Percentiles rank a stretch among this genome's conserved stretches.
These are phyloP conservation scores for Diddensiella santjacobensis DNA, from an alignment of 805 yeast species.

Conservation along the genomic window DNA sequence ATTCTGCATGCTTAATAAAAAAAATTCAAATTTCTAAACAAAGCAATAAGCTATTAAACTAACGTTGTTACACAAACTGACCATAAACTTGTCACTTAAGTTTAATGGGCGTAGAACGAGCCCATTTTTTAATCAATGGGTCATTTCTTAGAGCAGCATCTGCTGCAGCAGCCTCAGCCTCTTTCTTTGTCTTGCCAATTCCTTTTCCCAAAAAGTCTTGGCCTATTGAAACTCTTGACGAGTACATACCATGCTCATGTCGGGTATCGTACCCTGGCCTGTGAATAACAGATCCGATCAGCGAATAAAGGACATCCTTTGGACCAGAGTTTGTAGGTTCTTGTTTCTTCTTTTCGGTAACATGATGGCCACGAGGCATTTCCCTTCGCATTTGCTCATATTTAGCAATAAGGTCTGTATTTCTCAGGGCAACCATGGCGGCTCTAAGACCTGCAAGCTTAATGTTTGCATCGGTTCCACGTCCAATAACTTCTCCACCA, in stretches of 20 bases:
- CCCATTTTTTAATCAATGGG: conserved; percentile 13
- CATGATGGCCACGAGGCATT: conserved; percentile 6
- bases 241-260: conserved; percentile 2
- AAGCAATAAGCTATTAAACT: neutral
- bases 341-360: neutral
- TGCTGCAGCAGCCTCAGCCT: conserved; percentile 23
- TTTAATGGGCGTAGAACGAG: neutral
- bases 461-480: conserved; percentile 63
- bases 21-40: neutral
- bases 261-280: conserved; percentile 19
- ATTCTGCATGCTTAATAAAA: neutral
- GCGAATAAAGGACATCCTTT: conserved; percentile 19
- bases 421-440: conserved; percentile 72
- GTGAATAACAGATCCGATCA: conserved; percentile 15
- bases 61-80: neutral
- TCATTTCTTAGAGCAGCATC: conserved; percentile 17
- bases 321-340: conserved; percentile 10
- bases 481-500: conserved; percentile 62
- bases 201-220: conserved; percentile 20
- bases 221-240: conserved; percentile 13
- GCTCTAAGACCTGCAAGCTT: conserved; percentile 83
- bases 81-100: neutral
- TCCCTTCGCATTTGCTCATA: conserved; percentile 54
- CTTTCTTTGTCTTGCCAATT: conserved; percentile 18
- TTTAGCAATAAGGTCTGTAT: conserved; percentile 57